phyloP scores from a whole-genome alignment of 2,329 filamentous ascomycete species.

The Pseudopithomyces maydicus region DNA sequence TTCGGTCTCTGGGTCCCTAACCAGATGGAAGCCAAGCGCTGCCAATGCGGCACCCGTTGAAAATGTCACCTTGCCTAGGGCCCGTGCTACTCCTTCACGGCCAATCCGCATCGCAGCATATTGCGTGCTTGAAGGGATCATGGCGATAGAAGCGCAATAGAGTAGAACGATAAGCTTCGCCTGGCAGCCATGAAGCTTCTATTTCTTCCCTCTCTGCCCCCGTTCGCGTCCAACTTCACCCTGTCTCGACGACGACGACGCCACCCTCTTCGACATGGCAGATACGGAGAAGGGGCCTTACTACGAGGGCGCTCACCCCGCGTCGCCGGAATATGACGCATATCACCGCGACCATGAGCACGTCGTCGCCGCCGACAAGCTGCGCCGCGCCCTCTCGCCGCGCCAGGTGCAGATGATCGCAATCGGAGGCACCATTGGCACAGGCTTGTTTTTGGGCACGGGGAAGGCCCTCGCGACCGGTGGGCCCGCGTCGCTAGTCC shows the following conservation, averaged over 20 bases:
- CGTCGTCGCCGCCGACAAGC: conserved; percentile 27
- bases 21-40: not conserved
- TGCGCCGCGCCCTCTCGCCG: conserved; percentile 33
- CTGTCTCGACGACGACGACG: not conserved
- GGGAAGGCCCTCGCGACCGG: conserved; percentile 59
- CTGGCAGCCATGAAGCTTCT: conserved; percentile 1
- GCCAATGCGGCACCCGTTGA: not conserved
- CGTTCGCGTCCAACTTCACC: not conserved
- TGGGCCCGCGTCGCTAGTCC: conserved; percentile 34
- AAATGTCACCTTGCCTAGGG: conserved; percentile 4
- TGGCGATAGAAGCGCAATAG: conserved; percentile 6
- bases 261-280: not conserved
- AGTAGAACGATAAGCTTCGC: not conserved
- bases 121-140: conserved; percentile 9
- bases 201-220: not conserved
- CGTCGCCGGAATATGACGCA: not conserved
- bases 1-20: no score
- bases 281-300: conserved; percentile 9
- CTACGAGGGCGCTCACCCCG: not conserved
- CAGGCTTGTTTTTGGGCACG: conserved; percentile 65
- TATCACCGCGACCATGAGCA: conserved; percentile 10
- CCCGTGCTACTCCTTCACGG: conserved; percentile 1
- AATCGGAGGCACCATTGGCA: conserved; percentile 65
- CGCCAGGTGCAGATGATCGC: conserved; percentile 67
- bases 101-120: conserved; percentile 7